Base-by-base conservation (phyloP, 306 rosid species). In the Begonia fuchsioides region DNA sequence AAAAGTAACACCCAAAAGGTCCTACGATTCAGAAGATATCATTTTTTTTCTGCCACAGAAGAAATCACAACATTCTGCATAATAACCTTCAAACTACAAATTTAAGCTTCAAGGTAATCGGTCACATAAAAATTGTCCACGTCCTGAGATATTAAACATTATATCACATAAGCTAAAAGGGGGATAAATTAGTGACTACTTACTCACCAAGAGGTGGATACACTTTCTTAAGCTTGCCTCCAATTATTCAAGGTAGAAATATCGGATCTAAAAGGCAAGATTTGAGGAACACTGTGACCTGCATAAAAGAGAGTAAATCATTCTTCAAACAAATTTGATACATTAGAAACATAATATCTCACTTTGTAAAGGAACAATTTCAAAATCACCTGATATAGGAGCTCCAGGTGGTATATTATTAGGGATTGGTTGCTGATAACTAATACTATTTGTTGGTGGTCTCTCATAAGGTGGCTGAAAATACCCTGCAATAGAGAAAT, bases 221-320 rank as follows among this genome's bases (percentile, higher is more conserved):
- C 58, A 53, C 38, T 59, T 49, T 39, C 49, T 78, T 82, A 92
- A 58, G 76, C 76, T 48, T 95, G 96, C 65, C 96, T 76, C 98
- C 98, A 92, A 73, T 87, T 68, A 67, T 78, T 82, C 49, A 73
- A 76, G 47, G 93, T 60, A 47, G 95, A 58, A 50, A 77, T 53
- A 61, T 90, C 98, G 38, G 93, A 88, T 56, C 93, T 75, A 67
- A 77, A 69, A 8, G 94, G 81, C 56, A 86, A 71, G 69, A 82
- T 82, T 73, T 78, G 96, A 52, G 94, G 61, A 60, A 72, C 72
- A 63, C 73, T 62, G 45, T 75, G 85, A 67, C 98, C 96, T 92
- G 83, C 47, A 60, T 32, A 64, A 55, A 50, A 32, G 44, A 68
- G 45, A 35, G 20, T 9, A 50, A 38, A 40, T 32, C 12, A 38